Evolutionary conservation across 2,329 filamentous ascomycete genomes (phyloP).

Genomic region (Ophiostoma fasciatum): DNA sequence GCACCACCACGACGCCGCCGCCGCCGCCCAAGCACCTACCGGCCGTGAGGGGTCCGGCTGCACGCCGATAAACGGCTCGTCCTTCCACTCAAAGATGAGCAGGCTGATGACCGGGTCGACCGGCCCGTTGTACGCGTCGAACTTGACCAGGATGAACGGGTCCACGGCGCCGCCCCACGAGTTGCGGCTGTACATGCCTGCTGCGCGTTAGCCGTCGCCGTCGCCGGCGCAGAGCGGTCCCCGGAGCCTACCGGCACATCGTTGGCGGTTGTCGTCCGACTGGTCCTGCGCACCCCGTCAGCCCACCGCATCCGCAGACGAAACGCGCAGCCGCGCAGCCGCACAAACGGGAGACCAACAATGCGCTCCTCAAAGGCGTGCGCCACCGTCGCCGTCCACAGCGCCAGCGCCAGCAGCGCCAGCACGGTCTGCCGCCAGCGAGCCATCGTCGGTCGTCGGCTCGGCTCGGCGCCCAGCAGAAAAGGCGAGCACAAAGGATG

Average conservation of each 20-base stretch:
- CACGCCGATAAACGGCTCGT: slow-evolving; percentile 64
- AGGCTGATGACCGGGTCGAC: slow-evolving; percentile 66
- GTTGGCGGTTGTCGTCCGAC: slow-evolving; percentile 60
- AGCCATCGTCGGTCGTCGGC: slow-evolving; percentile 31
- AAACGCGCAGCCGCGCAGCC: neutral
- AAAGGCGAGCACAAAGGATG: too few species aligned
- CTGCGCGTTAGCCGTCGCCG: neutral
- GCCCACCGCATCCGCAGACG: too few species aligned
- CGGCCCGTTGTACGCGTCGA: slow-evolving; percentile 44
- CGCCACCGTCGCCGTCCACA: slow-evolving; percentile 29
- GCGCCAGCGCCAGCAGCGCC: slow-evolving; percentile 34
- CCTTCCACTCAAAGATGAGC: slow-evolving; percentile 88
- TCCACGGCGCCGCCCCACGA: slow-evolving; percentile 80
- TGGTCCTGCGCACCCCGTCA: slow-evolving; percentile 43
- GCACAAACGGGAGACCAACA: slow-evolving; percentile 20
- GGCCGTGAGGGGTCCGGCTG: slow-evolving; percentile 32
- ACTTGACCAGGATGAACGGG: slow-evolving; percentile 78
- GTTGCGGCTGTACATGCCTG: slow-evolving; percentile 85
- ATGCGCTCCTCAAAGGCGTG: slow-evolving; percentile 41
- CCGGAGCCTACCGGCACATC: slow-evolving; percentile 48
- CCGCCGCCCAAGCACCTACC: slow-evolving; percentile 3
- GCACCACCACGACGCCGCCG: too few species aligned
- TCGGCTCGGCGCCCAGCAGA: neutral
- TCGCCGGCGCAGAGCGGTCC: too few species aligned
- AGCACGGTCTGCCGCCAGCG: slow-evolving; percentile 34